A percentile compares a stretch with the other conserved stretches of the same genome.
Evolutionary conservation across 2,329 filamentous ascomycete species (phyloP).

Genomic region (Akanthomyces lecanii): DNA sequence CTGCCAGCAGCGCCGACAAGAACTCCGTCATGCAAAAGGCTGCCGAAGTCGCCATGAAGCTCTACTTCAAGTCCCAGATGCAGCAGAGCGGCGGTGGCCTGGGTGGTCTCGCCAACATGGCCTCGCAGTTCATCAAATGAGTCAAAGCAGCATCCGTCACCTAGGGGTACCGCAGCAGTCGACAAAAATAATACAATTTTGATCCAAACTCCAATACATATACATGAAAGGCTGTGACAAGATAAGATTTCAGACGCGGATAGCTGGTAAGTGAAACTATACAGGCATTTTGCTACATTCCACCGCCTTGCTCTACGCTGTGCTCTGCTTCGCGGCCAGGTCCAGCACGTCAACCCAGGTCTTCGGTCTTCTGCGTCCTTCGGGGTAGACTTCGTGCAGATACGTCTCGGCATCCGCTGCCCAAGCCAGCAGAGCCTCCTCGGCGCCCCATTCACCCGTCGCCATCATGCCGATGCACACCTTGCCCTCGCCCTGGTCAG

Average conservation of each 20-base stretch:
- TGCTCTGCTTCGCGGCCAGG: constrained; percentile 2
- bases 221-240: not conserved
- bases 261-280: not conserved
- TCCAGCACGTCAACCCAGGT: constrained; percentile 57
- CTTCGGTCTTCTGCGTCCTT: constrained; percentile 46
- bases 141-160: not conserved
- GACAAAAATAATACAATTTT: not conserved
- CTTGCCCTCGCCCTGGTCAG: constrained; percentile 52
- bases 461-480: constrained; percentile 60
- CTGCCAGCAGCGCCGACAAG: constrained; percentile 63
- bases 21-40: constrained; percentile 74
- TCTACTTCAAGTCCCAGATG: constrained; percentile 78
- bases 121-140: constrained; percentile 44
- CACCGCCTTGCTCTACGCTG: not conserved
- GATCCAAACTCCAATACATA: not conserved
- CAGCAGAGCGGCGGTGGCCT: constrained; percentile 31
- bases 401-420: constrained; percentile 55
- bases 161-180: not conserved
- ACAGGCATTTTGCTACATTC: not conserved
- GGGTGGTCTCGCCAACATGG: constrained; percentile 40
- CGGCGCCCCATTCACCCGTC: constrained; percentile 62
- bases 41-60: constrained; percentile 82
- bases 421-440: constrained; percentile 60
- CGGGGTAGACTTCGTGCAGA: constrained; percentile 43
- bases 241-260: not conserved